A percentile compares a stretch with the other conserved stretches of the same genome.
Conservation (phyloP, 2,329 filamentous ascomycete species). For the Leptographium lundbergii region DNA sequence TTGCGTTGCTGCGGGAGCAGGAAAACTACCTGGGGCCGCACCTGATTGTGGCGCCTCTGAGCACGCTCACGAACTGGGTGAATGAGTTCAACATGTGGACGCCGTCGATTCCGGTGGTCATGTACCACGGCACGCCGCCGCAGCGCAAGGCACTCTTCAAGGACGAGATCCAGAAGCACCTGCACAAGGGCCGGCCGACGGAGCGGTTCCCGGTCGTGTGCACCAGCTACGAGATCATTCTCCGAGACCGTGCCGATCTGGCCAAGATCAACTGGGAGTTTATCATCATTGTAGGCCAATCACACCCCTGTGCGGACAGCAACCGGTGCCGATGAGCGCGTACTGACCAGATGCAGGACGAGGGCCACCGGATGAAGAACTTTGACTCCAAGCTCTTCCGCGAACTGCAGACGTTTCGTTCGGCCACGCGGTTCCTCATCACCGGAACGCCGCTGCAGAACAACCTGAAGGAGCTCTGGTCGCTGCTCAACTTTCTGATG, state of each 20-base stretch:
- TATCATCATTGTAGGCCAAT: conserved; percentile 66
- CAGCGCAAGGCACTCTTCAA: conserved; percentile 66
- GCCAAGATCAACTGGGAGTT: conserved; percentile 89
- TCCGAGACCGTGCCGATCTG: conserved; percentile 74
- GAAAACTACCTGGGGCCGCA: conserved; percentile 77
- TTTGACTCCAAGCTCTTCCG: conserved; percentile 86
- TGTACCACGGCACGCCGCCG: conserved; percentile 78
- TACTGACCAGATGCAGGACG: conserved; percentile 44
- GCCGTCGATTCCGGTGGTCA: conserved; percentile 71
- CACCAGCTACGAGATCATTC: conserved; percentile 92
- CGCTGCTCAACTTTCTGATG: conserved; percentile 81
- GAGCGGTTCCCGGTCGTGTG: conserved; percentile 79
- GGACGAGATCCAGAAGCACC: conserved; percentile 56
- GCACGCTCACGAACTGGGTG: conserved; percentile 90
- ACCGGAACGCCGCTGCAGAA: conserved; percentile 94
- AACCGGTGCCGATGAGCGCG: neutral
- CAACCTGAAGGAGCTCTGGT: conserved; percentile 91
- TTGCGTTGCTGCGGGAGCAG: conserved; percentile 78
- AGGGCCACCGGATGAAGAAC: conserved; percentile 96
- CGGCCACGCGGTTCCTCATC: conserved; percentile 80
- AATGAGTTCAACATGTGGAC: conserved; percentile 89
- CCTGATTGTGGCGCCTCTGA: conserved; percentile 78
- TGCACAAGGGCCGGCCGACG: conserved; percentile 45
- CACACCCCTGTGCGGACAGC: neutral
- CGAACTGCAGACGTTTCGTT: conserved; percentile 77